These are phyloP conservation scores for Citrullus amarus DNA, from an alignment of 306 rosid species.

Conservation along the genomic window DNA sequence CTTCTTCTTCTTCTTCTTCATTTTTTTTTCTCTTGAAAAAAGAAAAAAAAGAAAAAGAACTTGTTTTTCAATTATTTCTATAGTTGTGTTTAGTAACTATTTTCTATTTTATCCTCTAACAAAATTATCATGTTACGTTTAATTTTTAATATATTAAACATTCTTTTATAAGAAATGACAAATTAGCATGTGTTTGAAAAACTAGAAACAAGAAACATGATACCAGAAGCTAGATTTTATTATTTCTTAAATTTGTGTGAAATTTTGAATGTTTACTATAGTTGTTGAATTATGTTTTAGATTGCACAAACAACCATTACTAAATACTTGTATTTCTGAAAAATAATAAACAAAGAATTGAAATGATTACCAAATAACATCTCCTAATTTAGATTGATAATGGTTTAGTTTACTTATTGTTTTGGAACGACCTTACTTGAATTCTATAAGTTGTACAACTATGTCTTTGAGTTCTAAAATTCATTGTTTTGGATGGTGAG, in stretches of 20 bases:
- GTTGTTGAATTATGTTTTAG: no score
- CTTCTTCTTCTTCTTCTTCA: background rate
- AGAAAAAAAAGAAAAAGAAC: background rate
- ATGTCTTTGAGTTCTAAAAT: no score
- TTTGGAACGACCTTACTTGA: no score
- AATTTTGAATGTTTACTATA: background rate
- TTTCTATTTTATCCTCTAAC: background rate
- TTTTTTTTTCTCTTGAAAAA: background rate
- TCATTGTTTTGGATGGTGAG: background rate
- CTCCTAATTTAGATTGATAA: no score
- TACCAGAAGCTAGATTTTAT: background rate
- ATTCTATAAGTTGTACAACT: no score
- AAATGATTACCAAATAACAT: background rate
- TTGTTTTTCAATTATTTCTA: background rate
- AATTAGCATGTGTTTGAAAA: background rate
- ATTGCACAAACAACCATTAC: no score
- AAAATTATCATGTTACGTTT: no score
- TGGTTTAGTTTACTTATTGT: no score
- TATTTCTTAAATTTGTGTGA: background rate
- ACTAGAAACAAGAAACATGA: background rate
- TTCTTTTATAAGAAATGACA: background rate
- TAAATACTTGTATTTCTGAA: background rate
- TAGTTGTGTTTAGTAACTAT: background rate
- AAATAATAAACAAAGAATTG: background rate
- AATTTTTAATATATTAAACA: background rate